Evolutionary conservation across 192 early-diverging fungal genomes (phyloP), one percentile per base, ranked within the genome.

Genomic region (Coemansia sp.): DNA sequence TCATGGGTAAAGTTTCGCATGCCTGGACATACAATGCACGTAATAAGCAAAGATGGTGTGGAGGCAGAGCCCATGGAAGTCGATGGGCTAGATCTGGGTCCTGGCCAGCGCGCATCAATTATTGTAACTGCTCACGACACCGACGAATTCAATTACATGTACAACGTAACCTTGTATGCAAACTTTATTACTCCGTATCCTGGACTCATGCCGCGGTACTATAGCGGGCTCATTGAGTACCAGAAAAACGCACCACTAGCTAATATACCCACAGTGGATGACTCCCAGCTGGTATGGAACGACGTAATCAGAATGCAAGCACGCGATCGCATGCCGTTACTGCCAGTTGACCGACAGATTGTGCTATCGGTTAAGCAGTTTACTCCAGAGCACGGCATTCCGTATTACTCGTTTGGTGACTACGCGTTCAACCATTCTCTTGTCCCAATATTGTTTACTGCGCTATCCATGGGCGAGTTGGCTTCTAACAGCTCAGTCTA

Each of bases 31-130:
- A 78, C 84, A 15, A 80, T 95, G 78, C 60, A 83, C 56, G 77
- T 95, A 17, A 89, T 95, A 62, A 92, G 93, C 77, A 83, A 83
- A 25, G 91, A 93, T 52, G 91, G 91, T 42, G 81, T 85, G 19
- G 73, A 86, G 21, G 82, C 84, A 1, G 71, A 87, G 47, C 76
- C 75, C 17, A 71, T 56, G 20, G 75, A 70, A n/a, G 87, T 87
- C 15, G 49, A 74, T 3, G 81, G 74, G 40, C 77, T 92, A 31
- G 63, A 78, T 14, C n/a, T 93, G 20, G 86, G 84, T 5, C 83
- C 86, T 58, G 93, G 89, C 7, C 92, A 94, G 73, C 87, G 93
- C 10, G 76, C 85, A 46, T 91, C 92, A 20, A 88, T 93, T 5
- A 80, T 95, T 10, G 86, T 94, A 17, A 88, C 74, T 3, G 91